Base-by-base conservation (phyloP, 306 rosid genomes). In the Rosa persica region DNA sequence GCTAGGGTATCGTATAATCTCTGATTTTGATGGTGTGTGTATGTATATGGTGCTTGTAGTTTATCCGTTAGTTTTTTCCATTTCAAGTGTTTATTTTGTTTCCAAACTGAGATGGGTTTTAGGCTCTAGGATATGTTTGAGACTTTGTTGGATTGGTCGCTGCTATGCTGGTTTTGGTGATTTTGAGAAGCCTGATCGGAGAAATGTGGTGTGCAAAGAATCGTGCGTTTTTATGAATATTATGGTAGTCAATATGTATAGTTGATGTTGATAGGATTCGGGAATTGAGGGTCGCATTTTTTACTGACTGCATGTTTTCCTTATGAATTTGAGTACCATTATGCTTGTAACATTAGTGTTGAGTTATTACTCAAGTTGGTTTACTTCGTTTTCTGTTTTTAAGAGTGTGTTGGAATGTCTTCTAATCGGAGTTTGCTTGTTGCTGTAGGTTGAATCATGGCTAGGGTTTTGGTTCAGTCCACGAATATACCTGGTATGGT, bases 391-490 rank as follows among this genome's bases (percentile, higher is more conserved):
- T 7, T 81, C 9, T 73, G 68, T 49, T 8, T 13, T 52, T 40
- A 13, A 57, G 43, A 42, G 47, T 65, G 54, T 27, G 34, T 57
- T n/a, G 70, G 46, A 77, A 25, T 60, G 78, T 27, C 12, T 20
- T 44, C 81, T 83, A 66, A 75, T 61, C 27, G 30, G 79, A 76
- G 23, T 16, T 49, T 72, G 27, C 13, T 77, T 51, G 52, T 71
- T 9, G 43, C 44, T 12, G 64, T 51, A 42, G 82, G 74, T 30
- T 20, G 83, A 68, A 76, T 88, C 88, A 94, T 94, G 98, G 90
- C 93, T 68, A 85, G 88, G 88, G 88, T 87, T 85, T 87, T 95
- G 83, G 92, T 93, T 78, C 98, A 95, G 86, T 87, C 98, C 16
- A 67, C 91, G 72, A 86, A 85, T 87, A 75, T 88, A 75, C 98